Evolutionary conservation across 768 basidiomycete genomes (phyloP), one percentile per base, ranked within the genome.

Genomic region (Cantharellus anzutake): DNA sequence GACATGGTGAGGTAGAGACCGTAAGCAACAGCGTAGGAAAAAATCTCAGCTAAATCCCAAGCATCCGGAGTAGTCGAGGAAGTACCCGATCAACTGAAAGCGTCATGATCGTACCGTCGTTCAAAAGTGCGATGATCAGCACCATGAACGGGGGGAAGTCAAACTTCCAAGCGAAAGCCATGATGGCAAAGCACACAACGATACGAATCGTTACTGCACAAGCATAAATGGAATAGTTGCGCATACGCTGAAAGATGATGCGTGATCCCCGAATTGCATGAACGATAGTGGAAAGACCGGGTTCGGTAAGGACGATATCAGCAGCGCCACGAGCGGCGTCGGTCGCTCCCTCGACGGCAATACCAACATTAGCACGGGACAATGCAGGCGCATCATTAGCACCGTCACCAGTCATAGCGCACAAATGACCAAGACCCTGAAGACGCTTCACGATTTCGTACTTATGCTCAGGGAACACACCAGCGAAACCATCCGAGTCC

Each of bases 131-230:
- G 65, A 98, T 92, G 71, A 97, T 89, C 71, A 98, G 85, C 65
- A 98, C 82, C 94, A 97, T 98, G 81, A 98, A 98, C 7, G 94
- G 91, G 65, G 94, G 94, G 90, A 98, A 98, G 72, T 96, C 86
- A 73, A 94, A 92, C 76, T 84, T 81, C 83, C 92, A 98, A 41
- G 83, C 84, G 71, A 97, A 97, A 51, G 89, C 87, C 70, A 98
- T 77, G 74, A 96, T 83, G 63, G 91, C 82, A 73, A 98, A 97
- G 73, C 88, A 94, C 65, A 96, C 87, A 65, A 97, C 93, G 71
- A 97, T 94, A 84, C 93, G 93, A 73, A 96, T 96, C 62, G 93
- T 97, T 66, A 94, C 90, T 50, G 88, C 81, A 69, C 89, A 92
- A 40, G 88, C 87, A 71, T 91, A 92, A 75, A 98, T 96, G 57